phyloP scores from a whole-genome alignment of 495 filamentous ascomycete species.

The Aspergillus coremiiformis region DNA sequence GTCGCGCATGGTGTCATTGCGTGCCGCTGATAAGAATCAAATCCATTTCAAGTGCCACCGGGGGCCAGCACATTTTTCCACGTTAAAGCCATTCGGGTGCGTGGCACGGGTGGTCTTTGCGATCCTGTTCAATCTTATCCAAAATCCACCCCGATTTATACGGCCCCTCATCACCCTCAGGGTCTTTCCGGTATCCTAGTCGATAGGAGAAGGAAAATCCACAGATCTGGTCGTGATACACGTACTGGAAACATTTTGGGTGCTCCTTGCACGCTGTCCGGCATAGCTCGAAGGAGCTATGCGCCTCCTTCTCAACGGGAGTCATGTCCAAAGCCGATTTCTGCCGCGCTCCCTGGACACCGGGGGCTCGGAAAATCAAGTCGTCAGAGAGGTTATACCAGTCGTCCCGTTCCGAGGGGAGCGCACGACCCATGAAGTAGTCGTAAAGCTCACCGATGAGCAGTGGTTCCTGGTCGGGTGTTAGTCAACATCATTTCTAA shows the following conservation, averaged over 20 bases:
- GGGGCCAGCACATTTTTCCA: not conserved
- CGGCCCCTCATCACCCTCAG: not conserved
- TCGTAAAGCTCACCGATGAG: conserved; percentile 41
- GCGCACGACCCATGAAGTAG: conserved; percentile 30
- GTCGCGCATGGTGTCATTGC: not conserved
- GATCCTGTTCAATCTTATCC: conserved; percentile 9
- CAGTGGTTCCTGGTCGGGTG: conserved; percentile 20
- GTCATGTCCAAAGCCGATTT: conserved; percentile 24
- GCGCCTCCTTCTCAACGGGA: conserved; percentile 29
- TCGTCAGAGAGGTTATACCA: conserved; percentile 46
- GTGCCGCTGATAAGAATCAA: not conserved
- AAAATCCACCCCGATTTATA: conserved; percentile 11
- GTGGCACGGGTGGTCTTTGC: conserved; percentile 6
- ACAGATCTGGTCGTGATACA: conserved; percentile 7
- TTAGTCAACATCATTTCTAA: not conserved
- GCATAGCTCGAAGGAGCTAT: conserved; percentile 36
- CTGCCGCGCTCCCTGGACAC: conserved; percentile 15
- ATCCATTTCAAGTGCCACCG: not conserved
- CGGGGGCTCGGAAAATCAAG: conserved; percentile 30
- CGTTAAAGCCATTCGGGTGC: conserved; percentile 5
- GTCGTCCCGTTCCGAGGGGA: conserved; percentile 28
- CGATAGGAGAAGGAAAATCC: conserved; percentile 10
- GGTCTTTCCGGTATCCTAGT: conserved; percentile 3
- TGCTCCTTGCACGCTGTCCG: conserved; percentile 34
- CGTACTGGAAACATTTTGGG: conserved; percentile 18